Conservation (phyloP, 805 yeast species). For the Lipomyces sp. region DNA sequence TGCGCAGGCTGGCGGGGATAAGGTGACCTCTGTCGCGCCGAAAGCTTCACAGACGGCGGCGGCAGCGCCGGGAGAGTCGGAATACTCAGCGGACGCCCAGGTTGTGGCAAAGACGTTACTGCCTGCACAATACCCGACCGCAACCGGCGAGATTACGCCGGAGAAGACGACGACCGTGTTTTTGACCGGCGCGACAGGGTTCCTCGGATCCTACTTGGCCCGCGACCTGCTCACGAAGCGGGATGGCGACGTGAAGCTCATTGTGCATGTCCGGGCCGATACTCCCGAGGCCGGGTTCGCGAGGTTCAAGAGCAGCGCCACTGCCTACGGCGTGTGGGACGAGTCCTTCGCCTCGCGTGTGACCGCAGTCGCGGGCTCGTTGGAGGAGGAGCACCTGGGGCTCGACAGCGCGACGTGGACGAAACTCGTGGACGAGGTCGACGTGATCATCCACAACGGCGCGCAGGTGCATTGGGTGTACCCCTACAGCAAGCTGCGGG, state of each 20-base stretch:
- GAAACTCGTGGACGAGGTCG: conserved; percentile 56
- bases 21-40: neutral
- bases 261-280: conserved; percentile 88
- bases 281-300: conserved; percentile 65
- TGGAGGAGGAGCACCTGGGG: conserved; percentile 73
- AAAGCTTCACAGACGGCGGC: neutral
- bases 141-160: conserved; percentile 42
- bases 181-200: conserved; percentile 95
- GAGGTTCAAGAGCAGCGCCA: conserved; percentile 70
- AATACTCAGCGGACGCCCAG: conserved; percentile 75
- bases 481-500: conserved; percentile 85
- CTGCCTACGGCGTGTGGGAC: conserved; percentile 79
- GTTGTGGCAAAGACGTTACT: conserved; percentile 42
- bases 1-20: neutral
- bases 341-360: conserved; percentile 56
- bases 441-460: conserved; percentile 90
- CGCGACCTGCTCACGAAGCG: conserved; percentile 56
- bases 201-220: conserved; percentile 85
- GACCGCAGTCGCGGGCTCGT: conserved; percentile 76
- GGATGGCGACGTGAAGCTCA: conserved; percentile 53
- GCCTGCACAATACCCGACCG: conserved; percentile 46
- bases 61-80: conserved; percentile 34
- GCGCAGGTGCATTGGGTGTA: conserved; percentile 99
- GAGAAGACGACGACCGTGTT: conserved; percentile 57
- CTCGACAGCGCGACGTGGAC: conserved; percentile 56